Base-by-base conservation (phyloP, 495 filamentous ascomycete species). In the Pyrenopolyporus hunteri region DNA sequence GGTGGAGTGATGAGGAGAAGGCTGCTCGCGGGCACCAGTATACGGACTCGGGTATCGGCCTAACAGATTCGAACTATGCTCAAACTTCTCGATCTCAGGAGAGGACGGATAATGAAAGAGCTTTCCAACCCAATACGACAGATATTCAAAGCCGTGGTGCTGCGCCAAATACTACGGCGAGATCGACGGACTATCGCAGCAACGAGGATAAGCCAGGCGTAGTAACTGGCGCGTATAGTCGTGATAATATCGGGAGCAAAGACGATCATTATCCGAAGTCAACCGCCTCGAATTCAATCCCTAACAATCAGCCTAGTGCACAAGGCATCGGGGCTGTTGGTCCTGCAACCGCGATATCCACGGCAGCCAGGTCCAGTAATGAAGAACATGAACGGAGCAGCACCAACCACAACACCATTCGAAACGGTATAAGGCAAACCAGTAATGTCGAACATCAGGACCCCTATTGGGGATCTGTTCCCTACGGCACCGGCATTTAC, bases 381-480 rank as follows among this genome's bases (percentile, higher is more conserved):
- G 6, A 13, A 0, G 40, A 26, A 6, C 1, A 7, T 0, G 36
- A 23, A 10, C 17, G 14, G 13, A 9, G 13, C 6, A 26, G 1
- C 6, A 29, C 28, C 4, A 16, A 59, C 14, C 47, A 31, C 7
- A 60, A 63, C 31, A 46, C 43, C 8, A 46, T 63, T 7, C 61
- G 55, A 8, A 62, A 45, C 14, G 57, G 60, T 3, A 13, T 68
- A 1, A 59, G 40, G 8, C 49, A 61, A 23, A 51, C 49, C 4
- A 50, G 49, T n/a, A 23, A 57, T 3, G 20, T 59, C 11, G 37
- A 44, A 1, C 32, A 68, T 14, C n/a, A 37, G 0, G 64, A 68
- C 6, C 71, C 74, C 0, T 77, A 79, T 55, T 78, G 76, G 76
- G 76, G 76, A 20, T 54, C 64, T 25, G 63, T 76, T 20, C 73